Conservation (phyloP, 495 filamentous ascomycete species). For the Annulohypoxylon bovei region DNA sequence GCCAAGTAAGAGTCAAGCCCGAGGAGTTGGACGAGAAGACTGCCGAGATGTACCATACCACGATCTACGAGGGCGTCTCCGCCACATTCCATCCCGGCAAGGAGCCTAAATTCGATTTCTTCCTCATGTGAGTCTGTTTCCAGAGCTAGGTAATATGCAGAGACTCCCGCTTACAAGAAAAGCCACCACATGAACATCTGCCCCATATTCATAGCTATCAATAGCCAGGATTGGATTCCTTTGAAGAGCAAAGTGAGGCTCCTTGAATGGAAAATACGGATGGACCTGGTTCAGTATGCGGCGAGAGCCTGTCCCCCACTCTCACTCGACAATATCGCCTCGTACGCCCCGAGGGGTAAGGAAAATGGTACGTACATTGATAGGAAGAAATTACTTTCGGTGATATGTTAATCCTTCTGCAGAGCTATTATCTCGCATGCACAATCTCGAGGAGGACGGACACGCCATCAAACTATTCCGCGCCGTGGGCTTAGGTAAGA, state of each 20-base stretch:
- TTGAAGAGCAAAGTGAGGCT: conserved; percentile 66
- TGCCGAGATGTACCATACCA: conserved; percentile 79
- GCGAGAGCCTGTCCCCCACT: conserved; percentile 67
- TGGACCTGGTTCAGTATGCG: conserved; percentile 74
- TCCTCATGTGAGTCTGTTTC: conserved; percentile 64
- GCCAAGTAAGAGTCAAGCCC: conserved; percentile 66
- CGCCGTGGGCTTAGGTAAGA: conserved; percentile 63
- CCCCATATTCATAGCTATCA: conserved; percentile 54
- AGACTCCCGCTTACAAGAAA: neutral
- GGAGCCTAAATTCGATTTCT: conserved; percentile 80
- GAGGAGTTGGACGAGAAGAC: conserved; percentile 72
- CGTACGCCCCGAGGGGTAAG: conserved; percentile 58
- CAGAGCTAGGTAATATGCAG: neutral
- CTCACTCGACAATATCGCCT: conserved; percentile 61
- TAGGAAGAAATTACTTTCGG: neutral
- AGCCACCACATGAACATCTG: conserved; percentile 57
- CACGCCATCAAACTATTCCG: conserved; percentile 79
- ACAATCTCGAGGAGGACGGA: conserved; percentile 73
- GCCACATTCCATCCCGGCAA: conserved; percentile 71
- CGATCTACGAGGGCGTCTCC: conserved; percentile 69
- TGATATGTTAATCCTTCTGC: conserved; percentile 10
- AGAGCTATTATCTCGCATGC: conserved; percentile 65
- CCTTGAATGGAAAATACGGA: conserved; percentile 78
- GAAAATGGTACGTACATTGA: conserved; percentile 7
- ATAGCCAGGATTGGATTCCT: conserved; percentile 53